Conservation (phyloP, 2,329 filamentous ascomycete species). For the Fusarium sp. region DNA sequence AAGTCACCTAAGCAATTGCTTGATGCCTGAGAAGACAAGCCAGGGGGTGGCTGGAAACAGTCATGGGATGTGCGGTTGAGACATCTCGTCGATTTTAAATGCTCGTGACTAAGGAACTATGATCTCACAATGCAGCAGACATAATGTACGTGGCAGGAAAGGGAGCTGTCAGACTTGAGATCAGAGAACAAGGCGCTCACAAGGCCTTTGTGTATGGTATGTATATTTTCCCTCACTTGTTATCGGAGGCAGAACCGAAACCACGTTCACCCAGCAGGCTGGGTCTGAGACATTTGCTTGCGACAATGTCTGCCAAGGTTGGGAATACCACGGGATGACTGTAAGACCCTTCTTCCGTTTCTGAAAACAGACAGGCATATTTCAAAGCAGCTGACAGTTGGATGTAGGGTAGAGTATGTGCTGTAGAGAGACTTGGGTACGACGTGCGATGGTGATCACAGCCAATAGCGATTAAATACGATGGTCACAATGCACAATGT, state of each 20-base stretch:
- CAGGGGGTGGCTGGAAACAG: not conserved
- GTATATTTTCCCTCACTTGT: not conserved
- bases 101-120: not conserved
- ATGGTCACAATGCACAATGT: no score
- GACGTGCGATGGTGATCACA: not conserved
- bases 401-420: conserved; percentile 1
- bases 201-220: not conserved
- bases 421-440: not conserved
- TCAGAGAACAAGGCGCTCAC: accelerated
- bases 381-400: not conserved
- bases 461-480: not conserved
- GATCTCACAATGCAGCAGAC: not conserved
- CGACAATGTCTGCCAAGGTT: conserved; percentile 18
- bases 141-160: not conserved
- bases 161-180: accelerated
- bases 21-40: not conserved
- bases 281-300: conserved; percentile 28
- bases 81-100: not conserved
- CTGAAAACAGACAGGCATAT: accelerated
- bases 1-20: conserved; percentile 6
- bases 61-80: conserved; percentile 14
- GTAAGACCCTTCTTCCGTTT: not conserved
- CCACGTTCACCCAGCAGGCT: conserved; percentile 21
- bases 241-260: not conserved
- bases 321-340: conserved; percentile 1